Evolutionary conservation across 2,329 filamentous ascomycete species (phyloP), one percentile per base, ranked within the genome.

Genomic region (Hypoxylon sp.): DNA sequence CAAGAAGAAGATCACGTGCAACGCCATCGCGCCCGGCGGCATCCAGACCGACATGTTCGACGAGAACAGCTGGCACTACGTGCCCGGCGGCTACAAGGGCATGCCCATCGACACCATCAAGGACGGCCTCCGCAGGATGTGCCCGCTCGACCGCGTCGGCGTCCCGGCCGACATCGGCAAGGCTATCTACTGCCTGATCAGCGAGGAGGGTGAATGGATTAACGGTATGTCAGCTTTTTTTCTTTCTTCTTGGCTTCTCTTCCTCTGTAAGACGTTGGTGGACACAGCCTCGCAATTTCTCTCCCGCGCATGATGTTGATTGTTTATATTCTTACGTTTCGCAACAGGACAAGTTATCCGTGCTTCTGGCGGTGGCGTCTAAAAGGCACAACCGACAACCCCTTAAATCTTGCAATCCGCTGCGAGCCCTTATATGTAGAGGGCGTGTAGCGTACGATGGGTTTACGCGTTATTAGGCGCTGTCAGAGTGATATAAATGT

Each of bases 11-110:
- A 89, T 92, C 76, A 92, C 90, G 0, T 90, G 91, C 80, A 93
- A 93, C 74, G 90, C 89, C 71, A 89, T 92, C 51, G 91, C 91
- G 1, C 91, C 91, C 1, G 90, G 90, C 62, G 90, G 90, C 48
- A 90, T 92, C 82, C 91, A 92, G 85, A 90, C 85, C 47, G 92
- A 94, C 79, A 94, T 94, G 91, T 94, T 91, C 82, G 85, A 90
- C 68, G 85, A 88, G 79, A 91, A 91, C 79, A 85, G 88, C 24
- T 90, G 88, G 88, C 86, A 88, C 76, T 90, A 90, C 78, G 87
- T 87, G 19, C 87, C 88, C 11, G 86, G 86, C 66, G 86, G 85
- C 60, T 81, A 82, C 74, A 82, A 84, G 74, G 83, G 82, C 70
- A 85, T 85, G 84, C 79, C 78, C 57, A 83, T 81, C 69, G 83